Evolutionary conservation across 2,329 filamentous ascomycete species (phyloP), one percentile per base, ranked within the genome.

Genomic region (Apiospora phragmitis): DNA sequence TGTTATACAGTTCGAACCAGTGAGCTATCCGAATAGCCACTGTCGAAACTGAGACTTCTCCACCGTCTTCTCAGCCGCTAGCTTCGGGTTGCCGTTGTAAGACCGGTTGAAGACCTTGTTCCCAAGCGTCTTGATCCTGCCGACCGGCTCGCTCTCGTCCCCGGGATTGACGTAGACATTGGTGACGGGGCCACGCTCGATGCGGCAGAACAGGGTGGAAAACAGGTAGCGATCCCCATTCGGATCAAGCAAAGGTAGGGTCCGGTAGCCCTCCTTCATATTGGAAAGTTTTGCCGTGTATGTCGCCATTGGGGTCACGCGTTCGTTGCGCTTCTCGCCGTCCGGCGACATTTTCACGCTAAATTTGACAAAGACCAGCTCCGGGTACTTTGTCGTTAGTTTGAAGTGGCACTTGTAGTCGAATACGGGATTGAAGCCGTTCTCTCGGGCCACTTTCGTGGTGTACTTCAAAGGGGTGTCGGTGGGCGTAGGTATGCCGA

Each of bases 161-260:
- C 83, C 79, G 71, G 84, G 78, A 73, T 85, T 82, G 65, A 91
- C 83, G 74, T 89, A 87, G 73, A 88, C 85, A 72, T 86, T 88
- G 65, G 87, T 88, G 47, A 88, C 83, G 18, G 86, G 84, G 49
- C 88, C 85, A 41, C 89, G 92, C 75, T 91, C 91, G 82, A 98
- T 93, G 77, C 91, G 92, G 84, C 95, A 97, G 81, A 98, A 97
- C 21, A 99, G 86, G 14, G 94, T 97, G 2, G 96, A 97, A 82
- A 98, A 98, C 59, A 98, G 87, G 80, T 97, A 98, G 76, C 95
- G 94, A 76, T 98, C 95, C 72, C 95, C 96, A 73, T 94, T 93
- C 70, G 90, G 88, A 82, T 98, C 95, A 80, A 94, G 92, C 21
- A 99, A 87, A 14, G 95, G 96, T 69, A 98, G 86, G 72, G 97